Evolutionary conservation across 1,284 basidiomycete genomes (phyloP).

Genomic region (Apiotrichum porosum): DNA sequence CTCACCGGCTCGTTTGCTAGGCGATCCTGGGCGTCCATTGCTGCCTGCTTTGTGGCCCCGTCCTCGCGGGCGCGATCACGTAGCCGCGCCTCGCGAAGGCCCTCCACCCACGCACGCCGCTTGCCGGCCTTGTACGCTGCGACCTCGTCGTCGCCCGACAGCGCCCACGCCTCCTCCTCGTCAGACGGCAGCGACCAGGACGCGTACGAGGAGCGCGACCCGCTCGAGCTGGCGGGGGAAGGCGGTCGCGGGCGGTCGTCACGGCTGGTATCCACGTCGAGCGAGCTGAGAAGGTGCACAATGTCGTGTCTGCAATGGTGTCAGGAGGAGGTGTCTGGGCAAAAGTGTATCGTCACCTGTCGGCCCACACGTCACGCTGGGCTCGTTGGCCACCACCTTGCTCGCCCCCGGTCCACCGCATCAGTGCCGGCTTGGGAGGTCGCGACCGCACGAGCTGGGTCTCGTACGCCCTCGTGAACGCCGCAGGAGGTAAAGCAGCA

Average conservation of each 20-base stretch:
- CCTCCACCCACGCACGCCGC: constrained; percentile 60
- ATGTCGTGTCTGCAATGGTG: constrained; percentile 65
- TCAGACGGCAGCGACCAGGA: constrained; percentile 75
- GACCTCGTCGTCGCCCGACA: constrained; percentile 61
- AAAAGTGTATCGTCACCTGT: constrained; percentile 29
- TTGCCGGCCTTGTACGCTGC: constrained; percentile 61
- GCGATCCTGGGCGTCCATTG: constrained; percentile 52
- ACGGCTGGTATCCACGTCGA: no score
- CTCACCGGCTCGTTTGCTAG: constrained; percentile 62
- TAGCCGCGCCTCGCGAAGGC: constrained; percentile 60
- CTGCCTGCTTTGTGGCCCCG: constrained; percentile 67
- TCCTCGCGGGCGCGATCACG: constrained; percentile 50
- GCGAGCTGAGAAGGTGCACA: constrained; percentile 61
- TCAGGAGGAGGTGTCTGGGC: no score
- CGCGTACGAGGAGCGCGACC: constrained; percentile 1
- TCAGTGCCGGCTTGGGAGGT: constrained; percentile 14
- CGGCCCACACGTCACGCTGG: constrained; percentile 26
- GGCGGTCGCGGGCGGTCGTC: no score
- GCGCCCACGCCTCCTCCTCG: constrained; percentile 71
- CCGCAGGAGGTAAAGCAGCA: constrained; percentile 5
- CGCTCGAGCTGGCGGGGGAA: constrained; percentile 13
- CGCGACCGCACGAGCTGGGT: constrained; percentile 23
- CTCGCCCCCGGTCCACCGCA: constrained; percentile 27
- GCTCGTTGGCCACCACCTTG: background rate
- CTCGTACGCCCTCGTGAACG: constrained; percentile 34